Percentiles rank a stretch among this genome's conserved stretches.
These are phyloP conservation scores for Aspergillus terreus DNA, from an alignment of 2,329 filamentous ascomycete species.

Conservation along the genomic window DNA sequence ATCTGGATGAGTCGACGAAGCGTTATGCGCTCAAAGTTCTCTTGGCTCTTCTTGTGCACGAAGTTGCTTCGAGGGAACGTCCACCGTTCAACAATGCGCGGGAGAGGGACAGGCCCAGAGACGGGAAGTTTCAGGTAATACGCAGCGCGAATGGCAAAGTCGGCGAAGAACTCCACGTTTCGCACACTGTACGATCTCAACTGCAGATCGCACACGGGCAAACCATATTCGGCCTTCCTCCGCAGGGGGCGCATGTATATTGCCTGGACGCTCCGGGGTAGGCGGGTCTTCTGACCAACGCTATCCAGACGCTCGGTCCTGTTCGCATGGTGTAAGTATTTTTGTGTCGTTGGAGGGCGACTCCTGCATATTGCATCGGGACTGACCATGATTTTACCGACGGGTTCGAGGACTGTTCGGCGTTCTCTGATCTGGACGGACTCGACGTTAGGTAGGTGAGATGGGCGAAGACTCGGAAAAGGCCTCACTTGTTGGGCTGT, in stretches of 20 bases:
- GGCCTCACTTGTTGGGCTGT: background rate
- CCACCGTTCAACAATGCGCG: slow-evolving; percentile 86
- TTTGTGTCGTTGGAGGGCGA: background rate
- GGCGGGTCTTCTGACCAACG: slow-evolving; percentile 45
- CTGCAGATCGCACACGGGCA: slow-evolving; percentile 87
- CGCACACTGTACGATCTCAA: slow-evolving; percentile 85
- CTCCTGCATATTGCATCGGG: background rate
- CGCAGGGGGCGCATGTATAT: slow-evolving; percentile 82
- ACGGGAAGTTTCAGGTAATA: slow-evolving; percentile 90
- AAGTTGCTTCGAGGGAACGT: slow-evolving; percentile 86
- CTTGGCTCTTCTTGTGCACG: slow-evolving; percentile 94
- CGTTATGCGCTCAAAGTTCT: slow-evolving; percentile 95
- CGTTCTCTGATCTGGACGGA: background rate
- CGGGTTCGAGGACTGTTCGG: background rate
- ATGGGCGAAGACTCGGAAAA: background rate
- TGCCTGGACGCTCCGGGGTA: slow-evolving; percentile 78
- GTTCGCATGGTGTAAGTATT: slow-evolving; percentile 1
- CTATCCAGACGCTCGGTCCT: slow-evolving; percentile 37
- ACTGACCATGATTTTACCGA: slow-evolving; percentile 8
- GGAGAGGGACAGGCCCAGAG: slow-evolving; percentile 79
- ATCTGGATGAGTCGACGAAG: slow-evolving; percentile 84
- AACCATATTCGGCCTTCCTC: slow-evolving; percentile 67
- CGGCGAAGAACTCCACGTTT: slow-evolving; percentile 88
- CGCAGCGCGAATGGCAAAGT: slow-evolving; percentile 89
- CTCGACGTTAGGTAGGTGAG: background rate